These are phyloP conservation scores for Amanita rimosa DNA, from an alignment of 768 basidiomycete species.

Conservation along the genomic window DNA sequence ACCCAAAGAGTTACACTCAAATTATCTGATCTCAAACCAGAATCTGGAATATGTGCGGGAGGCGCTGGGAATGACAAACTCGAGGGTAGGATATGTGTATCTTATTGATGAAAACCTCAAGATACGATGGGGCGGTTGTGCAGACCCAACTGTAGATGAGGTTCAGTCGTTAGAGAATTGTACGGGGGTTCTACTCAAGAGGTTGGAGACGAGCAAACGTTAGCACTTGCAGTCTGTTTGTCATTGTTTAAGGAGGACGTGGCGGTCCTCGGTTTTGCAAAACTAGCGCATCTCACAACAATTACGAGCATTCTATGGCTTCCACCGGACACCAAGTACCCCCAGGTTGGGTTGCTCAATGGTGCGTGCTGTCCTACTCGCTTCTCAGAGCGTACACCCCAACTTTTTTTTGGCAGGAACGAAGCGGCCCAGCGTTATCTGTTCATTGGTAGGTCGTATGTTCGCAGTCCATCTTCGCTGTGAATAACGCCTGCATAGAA, in stretches of 20 bases:
- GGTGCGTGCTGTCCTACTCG: constrained; percentile 36
- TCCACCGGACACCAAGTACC: constrained; percentile 61
- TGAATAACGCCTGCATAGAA: constrained; percentile 37
- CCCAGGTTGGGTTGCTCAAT: constrained; percentile 89
- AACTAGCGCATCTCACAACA: constrained; percentile 12
- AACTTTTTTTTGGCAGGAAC: constrained; percentile 49
- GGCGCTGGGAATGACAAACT: constrained; percentile 80
- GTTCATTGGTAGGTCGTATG: constrained; percentile 66
- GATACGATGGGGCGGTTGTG: constrained; percentile 89
- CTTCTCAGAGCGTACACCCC: constrained; percentile 9
- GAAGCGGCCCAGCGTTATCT: constrained; percentile 64
- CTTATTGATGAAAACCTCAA: constrained; percentile 77
- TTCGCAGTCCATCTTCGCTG: constrained; percentile 2
- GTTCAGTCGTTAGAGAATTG: constrained; percentile 57
- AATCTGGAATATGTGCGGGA: constrained; percentile 82
- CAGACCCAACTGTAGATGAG: constrained; percentile 72
- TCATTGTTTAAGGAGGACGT: constrained; percentile 6
- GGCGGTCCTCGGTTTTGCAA: constrained; percentile 8
- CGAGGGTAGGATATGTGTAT: constrained; percentile 86
- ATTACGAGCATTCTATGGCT: constrained; percentile 26
- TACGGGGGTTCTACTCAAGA: constrained; percentile 53
- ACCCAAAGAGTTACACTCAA: constrained; percentile 51
- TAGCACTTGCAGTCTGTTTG: constrained; percentile 7
- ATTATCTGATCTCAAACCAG: constrained; percentile 72
- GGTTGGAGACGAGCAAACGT: constrained; percentile 27